phyloP scores from a whole-genome alignment of 345 rosid genomes.

The Eucalyptus tenuipes region DNA sequence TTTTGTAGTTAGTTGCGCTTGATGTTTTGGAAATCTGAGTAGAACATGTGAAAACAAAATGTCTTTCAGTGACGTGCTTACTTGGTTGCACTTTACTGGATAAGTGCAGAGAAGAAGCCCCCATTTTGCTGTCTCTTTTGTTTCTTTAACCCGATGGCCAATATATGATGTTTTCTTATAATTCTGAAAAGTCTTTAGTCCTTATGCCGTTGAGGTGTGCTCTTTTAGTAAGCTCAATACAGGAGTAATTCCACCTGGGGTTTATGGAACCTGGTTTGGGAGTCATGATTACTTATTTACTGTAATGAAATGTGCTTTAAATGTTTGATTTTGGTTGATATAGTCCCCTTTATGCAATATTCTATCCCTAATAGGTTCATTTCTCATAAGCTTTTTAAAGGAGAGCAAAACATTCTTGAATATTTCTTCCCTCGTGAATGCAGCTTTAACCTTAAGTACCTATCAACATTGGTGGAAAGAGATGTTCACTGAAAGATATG shows the following conservation, averaged over 20 bases:
- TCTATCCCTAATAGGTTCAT: background rate
- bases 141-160: background rate
- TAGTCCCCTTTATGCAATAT: background rate
- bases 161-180: background rate
- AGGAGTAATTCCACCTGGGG: background rate
- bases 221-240: background rate
- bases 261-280: background rate
- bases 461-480: conserved; percentile 85
- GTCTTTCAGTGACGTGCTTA: background rate
- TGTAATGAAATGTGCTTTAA: background rate
- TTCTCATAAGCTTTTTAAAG: conserved; percentile 15
- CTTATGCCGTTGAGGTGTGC: background rate
- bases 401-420: conserved; percentile 58
- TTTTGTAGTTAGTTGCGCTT: background rate
- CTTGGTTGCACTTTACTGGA: background rate
- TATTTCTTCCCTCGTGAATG: conserved; percentile 85
- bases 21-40: background rate
- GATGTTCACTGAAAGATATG: conserved; percentile 87
- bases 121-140: background rate
- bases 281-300: background rate
- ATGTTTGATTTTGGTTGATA: background rate
- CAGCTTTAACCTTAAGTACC: conserved; percentile 88
- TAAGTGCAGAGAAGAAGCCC: background rate
- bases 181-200: background rate
- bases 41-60: background rate